A percentile compares a stretch with the other conserved stretches of the same genome.
phyloP scores from a whole-genome alignment of 75 land plant species.

The Ceratopteris richardii region DNA sequence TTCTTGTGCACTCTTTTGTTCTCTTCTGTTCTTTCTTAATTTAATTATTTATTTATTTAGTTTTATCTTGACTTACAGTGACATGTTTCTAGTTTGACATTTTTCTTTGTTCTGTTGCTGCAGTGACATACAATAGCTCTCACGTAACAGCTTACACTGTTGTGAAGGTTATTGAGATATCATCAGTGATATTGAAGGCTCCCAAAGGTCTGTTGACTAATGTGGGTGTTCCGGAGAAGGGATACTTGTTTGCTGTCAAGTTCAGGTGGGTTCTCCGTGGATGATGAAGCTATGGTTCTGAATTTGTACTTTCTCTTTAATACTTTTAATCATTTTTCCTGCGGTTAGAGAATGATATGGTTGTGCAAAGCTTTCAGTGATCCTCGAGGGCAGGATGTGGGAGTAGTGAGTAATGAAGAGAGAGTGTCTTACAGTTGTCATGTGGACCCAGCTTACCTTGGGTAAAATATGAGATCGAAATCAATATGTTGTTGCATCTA shows the following conservation, averaged over 20 bases:
- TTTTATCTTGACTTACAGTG: too few species aligned
- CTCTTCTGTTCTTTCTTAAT: too few species aligned
- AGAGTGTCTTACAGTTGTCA: conserved; percentile 49
- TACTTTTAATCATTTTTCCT: too few species aligned
- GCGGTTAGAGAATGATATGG: too few species aligned
- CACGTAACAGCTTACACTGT: conserved; percentile 55
- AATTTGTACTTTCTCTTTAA: not conserved
- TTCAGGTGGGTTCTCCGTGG: conserved; percentile 56
- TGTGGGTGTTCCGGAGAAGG: conserved; percentile 52
- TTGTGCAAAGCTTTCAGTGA: too few species aligned
- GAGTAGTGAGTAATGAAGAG: conserved; percentile 14
- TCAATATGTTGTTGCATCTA: too few species aligned
- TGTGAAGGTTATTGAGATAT: conserved; percentile 41
- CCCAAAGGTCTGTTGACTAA: conserved; percentile 58
- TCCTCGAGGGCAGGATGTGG: conserved; percentile 28
- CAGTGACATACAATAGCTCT: conserved; percentile 57
- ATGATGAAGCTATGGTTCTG: not conserved
- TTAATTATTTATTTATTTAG: too few species aligned
- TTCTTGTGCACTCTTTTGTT: too few species aligned
- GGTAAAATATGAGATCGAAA: conserved; percentile 40
- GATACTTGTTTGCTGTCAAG: conserved; percentile 62
- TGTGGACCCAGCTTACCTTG: conserved; percentile 72
- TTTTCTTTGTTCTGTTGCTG: too few species aligned
- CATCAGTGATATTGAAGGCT: conserved; percentile 40
- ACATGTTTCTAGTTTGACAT: too few species aligned